These are phyloP conservation scores for Artomyces pyxidatus DNA, from an alignment of 768 basidiomycete genomes.

Conservation along the genomic window DNA sequence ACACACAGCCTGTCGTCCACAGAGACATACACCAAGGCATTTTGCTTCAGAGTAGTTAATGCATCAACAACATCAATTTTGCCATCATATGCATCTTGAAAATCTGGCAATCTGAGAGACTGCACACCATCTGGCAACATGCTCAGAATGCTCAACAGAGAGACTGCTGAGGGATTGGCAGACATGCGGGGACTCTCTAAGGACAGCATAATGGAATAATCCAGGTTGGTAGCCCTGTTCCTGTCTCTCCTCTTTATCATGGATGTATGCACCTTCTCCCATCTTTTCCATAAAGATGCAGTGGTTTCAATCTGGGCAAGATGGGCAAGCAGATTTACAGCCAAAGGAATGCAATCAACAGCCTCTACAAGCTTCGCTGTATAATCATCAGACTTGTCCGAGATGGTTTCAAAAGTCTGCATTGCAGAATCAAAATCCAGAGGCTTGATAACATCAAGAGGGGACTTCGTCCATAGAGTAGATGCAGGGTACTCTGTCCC, in stretches of 20 bases:
- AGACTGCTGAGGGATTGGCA: neutral
- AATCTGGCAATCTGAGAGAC: neutral
- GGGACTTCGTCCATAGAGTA: neutral
- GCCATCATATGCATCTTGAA: neutral
- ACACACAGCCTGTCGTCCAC: neutral
- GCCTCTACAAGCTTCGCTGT: neutral
- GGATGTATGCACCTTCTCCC: neutral
- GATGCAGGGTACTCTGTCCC: neutral
- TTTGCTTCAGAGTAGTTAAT: neutral
- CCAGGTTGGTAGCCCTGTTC: neutral
- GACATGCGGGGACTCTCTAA: neutral
- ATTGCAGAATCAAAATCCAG: neutral
- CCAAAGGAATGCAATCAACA: slow-evolving; percentile 1
- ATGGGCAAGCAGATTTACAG: slow-evolving; percentile 2
- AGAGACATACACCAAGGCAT: neutral
- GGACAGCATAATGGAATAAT: neutral
- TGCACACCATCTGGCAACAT: neutral
- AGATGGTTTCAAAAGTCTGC: neutral
- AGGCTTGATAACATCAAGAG: neutral
- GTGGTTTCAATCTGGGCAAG: neutral
- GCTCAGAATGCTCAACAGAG: neutral
- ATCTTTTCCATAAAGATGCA: neutral
- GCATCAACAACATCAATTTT: neutral
- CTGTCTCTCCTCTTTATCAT: neutral
- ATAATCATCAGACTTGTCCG: neutral